Evolutionary conservation across 345 rosid species (phyloP), one percentile per base, ranked within the genome.

Genomic region (Raphanus sativus): DNA sequence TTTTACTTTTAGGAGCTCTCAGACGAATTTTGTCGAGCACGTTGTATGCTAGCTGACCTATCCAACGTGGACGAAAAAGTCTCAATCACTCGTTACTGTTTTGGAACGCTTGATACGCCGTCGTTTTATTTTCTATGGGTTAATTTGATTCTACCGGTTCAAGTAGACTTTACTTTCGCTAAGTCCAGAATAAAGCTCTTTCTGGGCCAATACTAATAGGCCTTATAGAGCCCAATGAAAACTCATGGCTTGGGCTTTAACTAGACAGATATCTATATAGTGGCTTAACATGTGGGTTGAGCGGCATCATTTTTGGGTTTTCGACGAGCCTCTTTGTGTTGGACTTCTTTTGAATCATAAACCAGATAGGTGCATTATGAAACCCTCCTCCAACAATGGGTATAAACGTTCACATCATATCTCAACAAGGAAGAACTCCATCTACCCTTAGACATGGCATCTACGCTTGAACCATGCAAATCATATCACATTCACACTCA

Each of bases 21-120:
- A 52, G 15, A 38, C 65, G 61, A 79, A 73, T 73, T 67, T 50
- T 36, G 59, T 48, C 82, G 65, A 78, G 73, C 81, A 73, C 58
- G 29, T 67, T 60, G 34, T 67, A 0, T 24, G 62, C 60, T 32
- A 28, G 16, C 6, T 6, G 65, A 36, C 65, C 63, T n/a, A 29
- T 52, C 62, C 24, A 16, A 6, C 2, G 21, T 0, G 1, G 40
- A 60, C 7, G 2, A 4, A 11, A 12, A 21, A 4, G 64, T 62
- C 52, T 34, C 77, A 24, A 5, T 34, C 6, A 7, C 15, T 24
- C 36, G 30, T 11, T 21, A 21, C 21, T 21, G 21, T 21, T 21
- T 21, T 21, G 21, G 21, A 21, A 21, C 21, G 21, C 0, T 21
- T 21, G 5, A 50, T 25, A 12, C 13, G n/a, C 6, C 32, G 3